Evolutionary conservation across 495 filamentous ascomycete species (phyloP), one percentile per base, ranked within the genome.

Genomic region (Neurospora africana): DNA sequence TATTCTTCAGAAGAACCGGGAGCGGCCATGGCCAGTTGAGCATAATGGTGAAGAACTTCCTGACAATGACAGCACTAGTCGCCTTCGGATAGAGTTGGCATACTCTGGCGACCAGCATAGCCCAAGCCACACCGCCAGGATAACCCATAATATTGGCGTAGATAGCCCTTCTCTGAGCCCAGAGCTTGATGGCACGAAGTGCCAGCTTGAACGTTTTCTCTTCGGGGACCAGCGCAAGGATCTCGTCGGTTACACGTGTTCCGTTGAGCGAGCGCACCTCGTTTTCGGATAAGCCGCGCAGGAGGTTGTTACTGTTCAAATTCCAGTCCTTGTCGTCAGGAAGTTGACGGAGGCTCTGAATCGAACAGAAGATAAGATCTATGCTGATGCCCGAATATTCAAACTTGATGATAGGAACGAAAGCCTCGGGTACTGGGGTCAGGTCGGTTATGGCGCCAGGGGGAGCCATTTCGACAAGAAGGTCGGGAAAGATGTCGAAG

Each of bases 1-100:
- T 96, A 38, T 86, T 83, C 82, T 98, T 97, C 40, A 98, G 84
- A 72, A 97, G 82, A 1, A 98, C 91, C 37, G 95, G 95, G 70
- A 91, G 88, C 37, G 95, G 95, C 96, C 96, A 99, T 17, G 88
- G 89, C 95, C 95, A 99, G 75, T 90, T 88, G 73, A 87, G 87
- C 84, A 98, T 92, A 77, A 99, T 91, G 70, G 88, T 83, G 83
- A 98, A 99, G 87, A 99, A 99, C 81, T 97, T 97, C 77, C 86
- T 85, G 36, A 98, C 89, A 38, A 99, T 89, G 19, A 92, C 89
- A 17, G 94, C 91, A 43, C 91, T 92, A 10, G 91, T 91, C 19
- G 96, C 95, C 78, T 92, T 92, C 19, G 95, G 95, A 82, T 98
- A 99, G n/a, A 98, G 85, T 80, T 99, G 95, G 78, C 95, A 99